Evolutionary conservation across 73 alveolate genomes (phyloP).

Genomic region (Uronychia binucleata): DNA sequence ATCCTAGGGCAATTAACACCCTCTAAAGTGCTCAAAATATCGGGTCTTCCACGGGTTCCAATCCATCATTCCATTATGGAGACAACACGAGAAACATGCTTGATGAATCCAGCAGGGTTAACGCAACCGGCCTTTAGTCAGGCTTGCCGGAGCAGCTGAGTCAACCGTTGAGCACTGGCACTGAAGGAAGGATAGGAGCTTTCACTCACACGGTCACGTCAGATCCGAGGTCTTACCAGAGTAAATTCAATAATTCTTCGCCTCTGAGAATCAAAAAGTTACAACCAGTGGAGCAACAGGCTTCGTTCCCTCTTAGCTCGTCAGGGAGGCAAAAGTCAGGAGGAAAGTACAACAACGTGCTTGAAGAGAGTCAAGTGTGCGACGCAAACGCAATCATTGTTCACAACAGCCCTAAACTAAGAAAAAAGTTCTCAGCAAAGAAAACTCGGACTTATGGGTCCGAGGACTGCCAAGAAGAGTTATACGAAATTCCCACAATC

Average conservation of each 20-base stretch:
- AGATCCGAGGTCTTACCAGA: background rate
- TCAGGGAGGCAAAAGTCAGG: background rate
- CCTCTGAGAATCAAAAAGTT: background rate
- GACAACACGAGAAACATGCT: no score
- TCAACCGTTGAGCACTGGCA: background rate
- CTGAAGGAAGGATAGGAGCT: background rate
- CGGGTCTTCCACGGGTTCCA: no score
- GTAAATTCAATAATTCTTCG: background rate
- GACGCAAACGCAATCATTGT: background rate
- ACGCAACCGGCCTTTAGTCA: no score
- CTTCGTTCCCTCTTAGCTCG: background rate
- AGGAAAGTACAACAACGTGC: background rate
- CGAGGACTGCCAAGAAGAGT: background rate
- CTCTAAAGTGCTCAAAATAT: no score
- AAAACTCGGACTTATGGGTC: background rate
- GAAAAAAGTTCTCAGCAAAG: background rate
- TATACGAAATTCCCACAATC: background rate
- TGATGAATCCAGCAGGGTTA: no score
- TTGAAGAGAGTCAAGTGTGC: background rate
- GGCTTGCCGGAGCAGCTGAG: no score
- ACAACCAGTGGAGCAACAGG: background rate
- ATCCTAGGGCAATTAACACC: no score
- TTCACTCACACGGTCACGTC: background rate
- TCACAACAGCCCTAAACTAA: background rate
- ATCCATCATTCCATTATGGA: no score